These are phyloP conservation scores for Pyrenochaeta sp. DNA, from an alignment of 2,329 filamentous ascomycete genomes.

Conservation along the genomic window DNA sequence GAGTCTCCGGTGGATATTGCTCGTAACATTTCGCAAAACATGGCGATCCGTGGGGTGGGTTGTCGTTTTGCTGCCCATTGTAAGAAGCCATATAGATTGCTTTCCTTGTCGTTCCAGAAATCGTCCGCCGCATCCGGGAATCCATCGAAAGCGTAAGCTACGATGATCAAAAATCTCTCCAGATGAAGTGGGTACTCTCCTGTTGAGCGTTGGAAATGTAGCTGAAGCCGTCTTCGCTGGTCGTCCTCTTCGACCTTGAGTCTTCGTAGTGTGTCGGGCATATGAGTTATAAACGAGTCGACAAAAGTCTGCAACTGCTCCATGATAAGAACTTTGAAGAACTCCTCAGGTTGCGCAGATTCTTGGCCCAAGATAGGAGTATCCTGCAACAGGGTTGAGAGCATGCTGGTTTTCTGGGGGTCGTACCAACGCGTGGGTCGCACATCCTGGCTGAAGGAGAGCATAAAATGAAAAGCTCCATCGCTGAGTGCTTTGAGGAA, in stretches of 20 bases:
- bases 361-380: slow-evolving; percentile 75
- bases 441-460: slow-evolving; percentile 83
- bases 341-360: slow-evolving; percentile 71
- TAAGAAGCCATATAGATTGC: slow-evolving; percentile 92
- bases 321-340: slow-evolving; percentile 78
- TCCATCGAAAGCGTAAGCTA: slow-evolving; percentile 89
- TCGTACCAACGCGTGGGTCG: slow-evolving; percentile 87
- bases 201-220: slow-evolving; percentile 58
- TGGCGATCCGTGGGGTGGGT: slow-evolving; percentile 93
- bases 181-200: slow-evolving; percentile 67
- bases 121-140: slow-evolving; percentile 83
- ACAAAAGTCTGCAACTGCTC: slow-evolving; percentile 85
- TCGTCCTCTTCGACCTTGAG: slow-evolving; percentile 90
- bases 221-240: slow-evolving; percentile 66
- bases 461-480: slow-evolving; percentile 89
- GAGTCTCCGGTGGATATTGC: slow-evolving; percentile 84
- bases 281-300: slow-evolving; percentile 92
- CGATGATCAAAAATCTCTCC: slow-evolving; percentile 90
- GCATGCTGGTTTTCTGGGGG: slow-evolving; percentile 81
- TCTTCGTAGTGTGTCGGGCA: slow-evolving; percentile 88
- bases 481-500: slow-evolving; percentile 84
- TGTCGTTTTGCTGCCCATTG: slow-evolving; percentile 96
- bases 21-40: slow-evolving; percentile 95
- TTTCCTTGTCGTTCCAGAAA: slow-evolving; percentile 93
- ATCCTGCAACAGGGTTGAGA: slow-evolving; percentile 83